Base-by-base conservation (phyloP, 768 basidiomycete genomes). In the Leucosporidium scottii region DNA sequence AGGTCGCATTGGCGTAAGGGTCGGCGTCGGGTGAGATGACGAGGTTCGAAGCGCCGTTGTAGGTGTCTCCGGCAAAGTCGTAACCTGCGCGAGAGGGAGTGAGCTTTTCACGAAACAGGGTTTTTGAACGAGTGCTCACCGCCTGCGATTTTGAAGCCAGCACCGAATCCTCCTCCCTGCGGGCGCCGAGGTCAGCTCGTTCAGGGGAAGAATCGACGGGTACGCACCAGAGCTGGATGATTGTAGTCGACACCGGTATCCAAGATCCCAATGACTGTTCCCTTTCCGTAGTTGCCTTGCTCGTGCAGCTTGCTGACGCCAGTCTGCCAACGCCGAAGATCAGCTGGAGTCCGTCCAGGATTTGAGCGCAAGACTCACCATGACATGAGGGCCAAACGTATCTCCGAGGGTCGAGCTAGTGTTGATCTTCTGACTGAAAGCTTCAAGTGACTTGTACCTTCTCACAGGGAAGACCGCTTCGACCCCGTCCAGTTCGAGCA, bases 41-140 rank as follows among this genome's bases (percentile, higher is more conserved):
- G 28, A 53, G 20, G 51, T 57, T 57, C 27, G 34, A 31, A 20
- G 39, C 56, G 34, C 56, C 56, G 56, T 57, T 57, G 56, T 39
- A 57, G 8, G 21, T 23, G 34, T 57, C 30, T 20, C 56, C 56
- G 8, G 56, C 31, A 8, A 31, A 57, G 31, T 57, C 56, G 34
- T 39, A 57, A 8, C 53, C 53, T 54, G 53, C 27, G 21, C 25
- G 53, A 17, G 25, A 28, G 25, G 27, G 12, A 27, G 27, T n/a
- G 3, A 27, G 23, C n/a, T 4, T 10, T 28, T 6, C 28, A 10
- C 6, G 8, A 51, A 8, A 51, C 7, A 21, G 48, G n/a, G n/a
- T 6, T 13, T 53, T 13, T 21, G 53, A n/a, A 28, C 9, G 27
- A 25, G 53, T n/a, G 7, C 53, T 17, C 27, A 54, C 56, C 56